Conservation (phyloP, 2,329 filamentous ascomycete genomes). For the Claviceps paspali region DNA sequence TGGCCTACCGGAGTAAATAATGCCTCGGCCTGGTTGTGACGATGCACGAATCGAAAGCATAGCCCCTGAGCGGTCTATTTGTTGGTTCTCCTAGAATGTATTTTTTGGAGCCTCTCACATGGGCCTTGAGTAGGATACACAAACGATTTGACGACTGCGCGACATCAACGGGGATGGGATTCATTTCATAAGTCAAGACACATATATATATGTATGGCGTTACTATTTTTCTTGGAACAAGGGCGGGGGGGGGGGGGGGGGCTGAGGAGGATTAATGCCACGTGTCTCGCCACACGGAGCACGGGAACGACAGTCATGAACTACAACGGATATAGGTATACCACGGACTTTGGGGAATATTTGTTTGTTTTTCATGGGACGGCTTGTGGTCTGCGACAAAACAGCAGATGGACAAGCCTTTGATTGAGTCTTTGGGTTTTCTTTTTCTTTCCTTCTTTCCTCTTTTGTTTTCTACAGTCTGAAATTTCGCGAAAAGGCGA, state of each 20-base stretch:
- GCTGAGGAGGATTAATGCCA: too few relatives aligned
- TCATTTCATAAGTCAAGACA: not conserved
- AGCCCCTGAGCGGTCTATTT: not conserved
- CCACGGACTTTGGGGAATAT: constrained; percentile 3
- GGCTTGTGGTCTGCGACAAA: too few relatives aligned
- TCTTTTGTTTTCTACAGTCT: not conserved
- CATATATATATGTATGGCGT: constrained; percentile 1
- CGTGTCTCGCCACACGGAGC: not conserved
- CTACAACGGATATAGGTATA: constrained; percentile 7
- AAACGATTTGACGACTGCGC: not conserved
- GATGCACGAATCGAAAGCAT: not conserved
- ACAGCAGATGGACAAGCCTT: too few relatives aligned
- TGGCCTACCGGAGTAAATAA: too few relatives aligned
- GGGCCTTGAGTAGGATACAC: not conserved
- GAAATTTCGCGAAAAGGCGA: too few relatives aligned
- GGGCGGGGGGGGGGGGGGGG: not conserved
- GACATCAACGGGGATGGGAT: not conserved
- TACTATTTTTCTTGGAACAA: not conserved
- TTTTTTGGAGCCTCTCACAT: not conserved
- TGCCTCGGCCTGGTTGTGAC: too few relatives aligned
- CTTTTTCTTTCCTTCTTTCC: not conserved
- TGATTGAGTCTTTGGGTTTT: too few relatives aligned
- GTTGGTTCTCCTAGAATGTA: not conserved
- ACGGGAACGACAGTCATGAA: constrained; percentile 4
- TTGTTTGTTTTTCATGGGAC: not conserved